These are phyloP conservation scores for Solanum chiquidenum DNA, from an alignment of 257 asterid genomes.

Conservation along the genomic window DNA sequence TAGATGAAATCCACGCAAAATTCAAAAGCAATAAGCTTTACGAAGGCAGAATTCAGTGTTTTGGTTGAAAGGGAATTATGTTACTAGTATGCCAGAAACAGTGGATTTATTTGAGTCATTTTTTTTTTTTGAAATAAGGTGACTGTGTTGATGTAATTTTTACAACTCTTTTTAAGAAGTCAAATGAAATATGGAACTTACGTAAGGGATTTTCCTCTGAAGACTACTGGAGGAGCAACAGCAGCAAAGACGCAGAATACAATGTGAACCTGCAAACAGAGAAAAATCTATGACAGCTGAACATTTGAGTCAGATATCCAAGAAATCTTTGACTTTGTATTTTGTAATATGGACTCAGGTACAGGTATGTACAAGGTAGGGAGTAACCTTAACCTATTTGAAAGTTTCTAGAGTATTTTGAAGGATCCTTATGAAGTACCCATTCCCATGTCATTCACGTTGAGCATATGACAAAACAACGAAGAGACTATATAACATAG, in stretches of 20 bases:
- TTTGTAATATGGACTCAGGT: neutral
- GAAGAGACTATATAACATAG: neutral
- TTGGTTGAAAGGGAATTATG: neutral
- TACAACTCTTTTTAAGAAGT: neutral
- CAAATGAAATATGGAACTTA: slow-evolving; percentile 24
- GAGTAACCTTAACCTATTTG: neutral
- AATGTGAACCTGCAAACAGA: slow-evolving; percentile 68
- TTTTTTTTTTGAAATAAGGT: too few relatives aligned
- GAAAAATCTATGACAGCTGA: slow-evolving; percentile 5
- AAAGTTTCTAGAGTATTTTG: neutral
- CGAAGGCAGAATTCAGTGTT: neutral
- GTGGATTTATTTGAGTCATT: neutral
- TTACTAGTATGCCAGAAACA: neutral
- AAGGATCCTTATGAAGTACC: neutral
- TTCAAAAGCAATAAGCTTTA: neutral
- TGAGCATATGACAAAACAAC: neutral
- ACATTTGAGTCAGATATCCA: neutral
- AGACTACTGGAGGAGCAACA: slow-evolving; percentile 94
- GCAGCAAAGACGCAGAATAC: slow-evolving; percentile 85
- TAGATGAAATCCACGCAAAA: neutral
- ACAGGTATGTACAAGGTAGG: neutral
- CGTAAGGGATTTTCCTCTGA: slow-evolving; percentile 94
- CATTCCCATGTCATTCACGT: neutral
- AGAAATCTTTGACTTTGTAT: neutral
- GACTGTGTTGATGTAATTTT: neutral